phyloP scores from a whole-genome alignment of 306 rosid species.

The Crotalaria pallida region DNA sequence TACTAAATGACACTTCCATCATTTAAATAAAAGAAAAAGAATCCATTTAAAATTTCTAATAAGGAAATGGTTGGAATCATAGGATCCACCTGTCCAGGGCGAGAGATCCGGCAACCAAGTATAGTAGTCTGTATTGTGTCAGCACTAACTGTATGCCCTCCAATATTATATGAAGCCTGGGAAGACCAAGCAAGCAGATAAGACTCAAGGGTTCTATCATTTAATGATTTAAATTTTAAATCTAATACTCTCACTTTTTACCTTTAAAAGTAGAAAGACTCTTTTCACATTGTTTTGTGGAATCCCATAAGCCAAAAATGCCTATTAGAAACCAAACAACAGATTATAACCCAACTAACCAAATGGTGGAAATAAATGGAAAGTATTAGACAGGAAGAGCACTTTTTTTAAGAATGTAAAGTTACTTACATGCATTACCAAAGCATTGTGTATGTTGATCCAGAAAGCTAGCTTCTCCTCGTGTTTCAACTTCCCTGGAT shows the following conservation, averaged over 20 bases:
- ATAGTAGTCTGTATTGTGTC: slow-evolving; percentile 77
- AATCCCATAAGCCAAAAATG: slow-evolving; percentile 94
- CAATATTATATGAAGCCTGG: slow-evolving; percentile 97
- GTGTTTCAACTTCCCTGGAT: slow-evolving; percentile 70
- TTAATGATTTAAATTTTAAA: not conserved
- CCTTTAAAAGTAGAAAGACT: slow-evolving; percentile 79
- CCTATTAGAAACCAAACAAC: slow-evolving; percentile 46
- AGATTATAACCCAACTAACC: slow-evolving; percentile 2
- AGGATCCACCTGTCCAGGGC: slow-evolving; percentile 81
- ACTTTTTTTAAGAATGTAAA: slow-evolving; percentile 8
- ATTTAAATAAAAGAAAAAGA: too few relatives aligned
- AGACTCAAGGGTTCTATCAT: not conserved
- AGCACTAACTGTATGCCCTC: slow-evolving; percentile 83
- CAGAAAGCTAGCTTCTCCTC: slow-evolving; percentile 96
- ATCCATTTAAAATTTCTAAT: not conserved
- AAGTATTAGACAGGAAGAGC: not conserved
- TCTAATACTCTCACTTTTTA: slow-evolving; percentile 23
- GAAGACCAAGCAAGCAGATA: slow-evolving; percentile 24
- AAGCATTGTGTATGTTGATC: slow-evolving; percentile 92
- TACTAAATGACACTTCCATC: not conserved
- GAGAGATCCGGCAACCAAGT: slow-evolving; percentile 81
- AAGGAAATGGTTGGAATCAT: not conserved
- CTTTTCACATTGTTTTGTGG: slow-evolving; percentile 86
- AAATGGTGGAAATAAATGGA: slow-evolving; percentile 7
- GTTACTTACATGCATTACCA: slow-evolving; percentile 89